Conservation (phyloP, 1,139 yeast species). For the Yamadazyma atlantica region DNA sequence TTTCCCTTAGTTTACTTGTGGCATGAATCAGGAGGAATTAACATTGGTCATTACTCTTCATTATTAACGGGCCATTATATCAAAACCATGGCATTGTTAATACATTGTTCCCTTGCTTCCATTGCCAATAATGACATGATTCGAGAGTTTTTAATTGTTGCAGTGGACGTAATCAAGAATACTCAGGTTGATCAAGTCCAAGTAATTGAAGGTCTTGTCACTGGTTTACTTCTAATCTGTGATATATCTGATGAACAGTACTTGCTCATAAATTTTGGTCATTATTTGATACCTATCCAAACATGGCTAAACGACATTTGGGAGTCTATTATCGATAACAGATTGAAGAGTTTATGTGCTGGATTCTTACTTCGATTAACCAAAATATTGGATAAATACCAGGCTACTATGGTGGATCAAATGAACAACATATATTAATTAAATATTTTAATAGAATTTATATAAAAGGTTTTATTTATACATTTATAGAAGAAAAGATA, state of each 20-base stretch:
- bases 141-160: constrained; percentile 47
- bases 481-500: too few relatives aligned
- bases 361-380: constrained; percentile 38
- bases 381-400: constrained; percentile 15
- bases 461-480: too few relatives aligned
- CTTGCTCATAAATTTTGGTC: constrained; percentile 26
- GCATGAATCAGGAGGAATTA: constrained; percentile 46
- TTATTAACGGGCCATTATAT: constrained; percentile 58
- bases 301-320: constrained; percentile 43
- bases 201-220: constrained; percentile 45
- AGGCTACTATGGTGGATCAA: constrained; percentile 14
- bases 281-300: constrained; percentile 33
- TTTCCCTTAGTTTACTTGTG: constrained; percentile 59
- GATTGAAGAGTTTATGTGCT: constrained; percentile 49
- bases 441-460: not conserved
- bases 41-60: constrained; percentile 56
- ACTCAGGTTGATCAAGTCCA: constrained; percentile 29
- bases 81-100: constrained; percentile 54
- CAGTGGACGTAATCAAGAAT: constrained; percentile 25
- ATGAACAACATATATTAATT: constrained; percentile 14
- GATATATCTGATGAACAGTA: constrained; percentile 44
- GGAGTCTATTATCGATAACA: constrained; percentile 48
- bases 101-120: constrained; percentile 60
- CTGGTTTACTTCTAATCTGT: constrained; percentile 46
- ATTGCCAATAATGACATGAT: constrained; percentile 56